phyloP scores from a whole-genome alignment of 2,329 filamentous ascomycete genomes.

The Aureobasidium vineae region DNA sequence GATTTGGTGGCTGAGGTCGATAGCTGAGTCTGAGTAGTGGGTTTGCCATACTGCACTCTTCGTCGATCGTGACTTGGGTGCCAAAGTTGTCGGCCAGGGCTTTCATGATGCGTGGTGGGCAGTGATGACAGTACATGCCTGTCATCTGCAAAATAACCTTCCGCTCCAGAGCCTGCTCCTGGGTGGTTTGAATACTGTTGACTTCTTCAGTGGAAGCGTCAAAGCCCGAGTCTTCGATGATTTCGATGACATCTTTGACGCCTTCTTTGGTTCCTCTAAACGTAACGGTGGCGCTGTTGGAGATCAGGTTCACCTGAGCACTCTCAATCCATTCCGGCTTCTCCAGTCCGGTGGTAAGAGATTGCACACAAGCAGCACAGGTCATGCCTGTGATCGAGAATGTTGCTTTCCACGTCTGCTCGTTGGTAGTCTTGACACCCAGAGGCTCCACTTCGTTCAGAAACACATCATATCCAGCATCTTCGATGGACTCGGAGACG shows the following conservation, averaged over 20 bases:
- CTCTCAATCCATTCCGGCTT: conserved; percentile 47
- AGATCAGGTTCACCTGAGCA: conserved; percentile 53
- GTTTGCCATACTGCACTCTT: conserved; percentile 56
- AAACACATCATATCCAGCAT: conserved; percentile 33
- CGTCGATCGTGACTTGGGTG: conserved; percentile 53
- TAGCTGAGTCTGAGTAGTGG: conserved; percentile 73
- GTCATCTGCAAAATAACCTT: conserved; percentile 40
- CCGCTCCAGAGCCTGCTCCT: conserved; percentile 32
- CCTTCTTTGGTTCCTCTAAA: conserved; percentile 49
- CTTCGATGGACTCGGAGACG: conserved; percentile 43
- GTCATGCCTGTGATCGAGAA: conserved; percentile 58
- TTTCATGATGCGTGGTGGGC: conserved; percentile 52
- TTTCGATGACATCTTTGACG: conserved; percentile 47
- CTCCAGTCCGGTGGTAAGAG: conserved; percentile 50
- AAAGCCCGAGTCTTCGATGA: conserved; percentile 50
- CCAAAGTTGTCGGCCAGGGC: conserved; percentile 55
- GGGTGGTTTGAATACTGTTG: conserved; percentile 23
- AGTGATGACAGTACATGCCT: conserved; percentile 51
- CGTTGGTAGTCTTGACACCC: not conserved
- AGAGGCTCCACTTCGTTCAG: conserved; percentile 29
- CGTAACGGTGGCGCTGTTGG: conserved; percentile 50
- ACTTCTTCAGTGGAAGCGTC: conserved; percentile 40
- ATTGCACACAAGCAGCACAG: conserved; percentile 55
- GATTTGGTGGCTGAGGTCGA: conserved; percentile 61
- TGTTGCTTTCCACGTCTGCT: conserved; percentile 40